Evolutionary conservation across 2,329 filamentous ascomycete genomes (phyloP).

Genomic region (Neonectria hederae): DNA sequence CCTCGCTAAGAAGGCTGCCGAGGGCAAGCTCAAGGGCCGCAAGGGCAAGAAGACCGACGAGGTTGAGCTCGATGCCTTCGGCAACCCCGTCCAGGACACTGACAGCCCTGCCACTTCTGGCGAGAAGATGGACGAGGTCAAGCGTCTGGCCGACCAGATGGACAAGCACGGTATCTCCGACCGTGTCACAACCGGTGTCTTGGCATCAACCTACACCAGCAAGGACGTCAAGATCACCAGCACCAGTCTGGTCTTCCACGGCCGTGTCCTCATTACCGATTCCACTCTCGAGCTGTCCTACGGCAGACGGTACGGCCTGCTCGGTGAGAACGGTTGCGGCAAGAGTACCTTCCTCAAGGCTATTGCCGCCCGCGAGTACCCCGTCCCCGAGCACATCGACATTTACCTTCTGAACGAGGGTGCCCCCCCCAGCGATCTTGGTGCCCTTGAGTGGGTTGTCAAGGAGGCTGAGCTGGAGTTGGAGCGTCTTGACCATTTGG

Average conservation of each 20-base stretch:
- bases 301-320: constrained; percentile 89
- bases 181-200: constrained; percentile 96
- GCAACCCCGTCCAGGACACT: constrained; percentile 60
- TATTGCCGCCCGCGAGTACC: constrained; percentile 92
- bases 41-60: constrained; percentile 79
- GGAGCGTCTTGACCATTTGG: constrained; percentile 85
- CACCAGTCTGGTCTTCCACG: constrained; percentile 94
- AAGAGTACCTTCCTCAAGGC: constrained; percentile 98
- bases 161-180: constrained; percentile 97
- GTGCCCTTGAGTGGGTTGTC: constrained; percentile 97
- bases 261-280: constrained; percentile 93
- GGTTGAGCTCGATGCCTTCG: constrained; percentile 70
- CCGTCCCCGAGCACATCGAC: constrained; percentile 95
- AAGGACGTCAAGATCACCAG: constrained; percentile 98
- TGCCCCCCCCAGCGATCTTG: constrained; percentile 86
- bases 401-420: constrained; percentile 99
- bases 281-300: constrained; percentile 92
- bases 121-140: constrained; percentile 81
- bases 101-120: constrained; percentile 75
- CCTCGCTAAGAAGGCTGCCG: constrained; percentile 75
- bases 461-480: constrained; percentile 93
- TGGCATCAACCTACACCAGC: constrained; percentile 84
- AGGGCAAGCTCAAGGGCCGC: constrained; percentile 73
- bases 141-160: constrained; percentile 90
- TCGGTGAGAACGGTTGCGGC: constrained; percentile 99